Percentiles rank a stretch among this genome's conserved stretches.
phyloP scores from a whole-genome alignment of 305 asterid species.

The Rubia peregrina region DNA sequence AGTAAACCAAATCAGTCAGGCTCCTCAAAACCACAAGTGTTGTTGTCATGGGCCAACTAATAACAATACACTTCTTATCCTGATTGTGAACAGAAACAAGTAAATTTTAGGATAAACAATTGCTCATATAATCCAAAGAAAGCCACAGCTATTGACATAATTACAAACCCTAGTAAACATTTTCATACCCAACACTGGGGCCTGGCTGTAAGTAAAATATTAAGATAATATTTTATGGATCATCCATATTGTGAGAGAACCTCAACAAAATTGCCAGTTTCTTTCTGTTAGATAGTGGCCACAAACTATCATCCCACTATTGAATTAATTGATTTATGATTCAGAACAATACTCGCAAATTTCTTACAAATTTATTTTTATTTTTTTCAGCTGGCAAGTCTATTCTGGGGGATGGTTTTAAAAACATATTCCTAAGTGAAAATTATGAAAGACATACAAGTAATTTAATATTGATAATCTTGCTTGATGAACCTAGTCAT shows the following conservation, averaged over 20 bases:
- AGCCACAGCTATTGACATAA: background rate
- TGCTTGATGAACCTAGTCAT: background rate
- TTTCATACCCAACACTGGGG: background rate
- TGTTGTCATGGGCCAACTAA: slow-evolving; percentile 51
- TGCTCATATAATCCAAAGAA: slow-evolving; percentile 14
- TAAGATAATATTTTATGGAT: background rate
- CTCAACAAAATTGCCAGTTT: background rate
- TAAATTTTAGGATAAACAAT: slow-evolving; percentile 17
- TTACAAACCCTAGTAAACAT: background rate
- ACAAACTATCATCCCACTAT: background rate
- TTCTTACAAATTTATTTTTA: background rate
- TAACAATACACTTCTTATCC: slow-evolving; percentile 58
- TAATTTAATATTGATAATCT: background rate
- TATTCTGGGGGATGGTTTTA: background rate
- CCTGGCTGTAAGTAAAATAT: background rate
- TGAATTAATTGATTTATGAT: background rate
- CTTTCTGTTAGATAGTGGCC: background rate
- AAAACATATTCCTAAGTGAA: background rate
- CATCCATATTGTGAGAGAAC: slow-evolving; percentile 1
- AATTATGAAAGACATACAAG: background rate
- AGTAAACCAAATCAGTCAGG: slow-evolving; percentile 62
- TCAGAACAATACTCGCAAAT: background rate
- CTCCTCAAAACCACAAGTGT: slow-evolving; percentile 59
- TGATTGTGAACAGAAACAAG: slow-evolving; percentile 22
- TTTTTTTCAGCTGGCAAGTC: too few relatives aligned